These are phyloP conservation scores for Pythium aquatile DNA, from an alignment of 352 stramenopile species.

Conservation along the genomic window DNA sequence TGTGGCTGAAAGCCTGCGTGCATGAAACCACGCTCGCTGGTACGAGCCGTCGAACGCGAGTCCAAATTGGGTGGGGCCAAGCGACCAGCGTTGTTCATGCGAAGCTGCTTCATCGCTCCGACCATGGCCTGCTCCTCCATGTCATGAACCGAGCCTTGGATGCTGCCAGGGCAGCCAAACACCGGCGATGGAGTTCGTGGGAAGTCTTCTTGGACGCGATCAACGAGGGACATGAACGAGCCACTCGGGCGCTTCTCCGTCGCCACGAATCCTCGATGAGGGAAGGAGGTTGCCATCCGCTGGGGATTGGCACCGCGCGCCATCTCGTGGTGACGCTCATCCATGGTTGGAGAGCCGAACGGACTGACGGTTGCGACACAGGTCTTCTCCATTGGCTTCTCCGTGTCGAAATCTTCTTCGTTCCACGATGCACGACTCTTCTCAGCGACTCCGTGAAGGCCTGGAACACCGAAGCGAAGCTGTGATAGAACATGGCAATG, in stretches of 20 bases:
- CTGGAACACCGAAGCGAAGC: neutral
- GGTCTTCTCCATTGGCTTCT: slow-evolving; percentile 20
- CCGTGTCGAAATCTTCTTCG: slow-evolving; percentile 1
- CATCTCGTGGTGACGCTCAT: slow-evolving; percentile 3
- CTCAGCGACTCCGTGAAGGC: slow-evolving; percentile 11
- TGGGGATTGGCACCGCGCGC: neutral
- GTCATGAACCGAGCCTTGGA: neutral
- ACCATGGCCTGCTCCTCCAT: slow-evolving; percentile 17
- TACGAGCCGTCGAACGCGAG: neutral
- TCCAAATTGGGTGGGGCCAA: neutral
- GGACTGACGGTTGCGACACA: slow-evolving; percentile 26
- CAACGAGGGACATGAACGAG: slow-evolving; percentile 49
- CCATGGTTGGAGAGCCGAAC: slow-evolving; percentile 11
- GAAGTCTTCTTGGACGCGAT: slow-evolving; percentile 82
- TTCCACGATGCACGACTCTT: slow-evolving; percentile 10
- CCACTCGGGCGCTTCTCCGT: slow-evolving; percentile 6
- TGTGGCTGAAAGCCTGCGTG: slow-evolving; percentile 9
- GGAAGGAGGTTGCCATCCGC: neutral
- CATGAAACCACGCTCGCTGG: slow-evolving; percentile 8
- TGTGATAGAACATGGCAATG: neutral
- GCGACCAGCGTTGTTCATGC: slow-evolving; percentile 8
- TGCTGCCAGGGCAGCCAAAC: slow-evolving; percentile 32
- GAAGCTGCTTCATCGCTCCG: slow-evolving; percentile 24
- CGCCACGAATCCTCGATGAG: slow-evolving; percentile 7
- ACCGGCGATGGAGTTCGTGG: slow-evolving; percentile 63